Evolutionary conservation across 2,329 filamentous ascomycete genomes (phyloP), one percentile per base, ranked within the genome.

Genomic region (Aspergillus amoenus): DNA sequence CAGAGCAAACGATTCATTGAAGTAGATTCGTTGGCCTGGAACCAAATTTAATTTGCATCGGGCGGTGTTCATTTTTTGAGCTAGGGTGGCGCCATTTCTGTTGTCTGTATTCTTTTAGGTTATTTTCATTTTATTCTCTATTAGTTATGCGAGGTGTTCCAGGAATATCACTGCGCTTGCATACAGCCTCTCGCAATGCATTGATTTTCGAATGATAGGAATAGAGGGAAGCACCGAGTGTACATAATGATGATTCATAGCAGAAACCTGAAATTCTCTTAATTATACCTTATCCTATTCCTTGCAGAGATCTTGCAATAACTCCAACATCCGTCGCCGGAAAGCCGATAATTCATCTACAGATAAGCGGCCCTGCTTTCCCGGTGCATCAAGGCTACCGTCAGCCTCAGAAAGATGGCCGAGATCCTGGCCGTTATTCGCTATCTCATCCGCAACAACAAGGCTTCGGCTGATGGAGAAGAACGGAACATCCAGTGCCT

Each of bases 401-500:
- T 12, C 17, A 24, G 13, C 9, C 6, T 17, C 18, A 18, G 52
- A 15, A 24, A 17, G 17, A 5, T 52, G 22, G 3, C 27, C 17
- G 32, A 4, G 30, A 4, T 41, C 21, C 4, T 15, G 11, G 3
- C 32, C 11, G 2, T 39, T 39, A 11, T 30, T 22, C 2, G 50
- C 12, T 13, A 21, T n/a, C 12, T 22, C 46, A 45, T 50, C 54
- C 45, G 42, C 48, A 44, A 70, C 68, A 66, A 62, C 68, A 66
- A 62, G 17, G 84, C 70, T 34, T 82, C 64, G 11, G 77, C 73
- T 76, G 27, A 82, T 80, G 5, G 79, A 81, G 65, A 86, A 88
- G 67, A 88, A 87, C 0, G 85, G 85, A 37, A 88, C 80, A 8
- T 82, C 84, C 32, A 88, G 68, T 7, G 71, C 74, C 56, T 82